Base-by-base conservation (phyloP, 441 rosid genomes). In the Dalechampia spathulata region DNA sequence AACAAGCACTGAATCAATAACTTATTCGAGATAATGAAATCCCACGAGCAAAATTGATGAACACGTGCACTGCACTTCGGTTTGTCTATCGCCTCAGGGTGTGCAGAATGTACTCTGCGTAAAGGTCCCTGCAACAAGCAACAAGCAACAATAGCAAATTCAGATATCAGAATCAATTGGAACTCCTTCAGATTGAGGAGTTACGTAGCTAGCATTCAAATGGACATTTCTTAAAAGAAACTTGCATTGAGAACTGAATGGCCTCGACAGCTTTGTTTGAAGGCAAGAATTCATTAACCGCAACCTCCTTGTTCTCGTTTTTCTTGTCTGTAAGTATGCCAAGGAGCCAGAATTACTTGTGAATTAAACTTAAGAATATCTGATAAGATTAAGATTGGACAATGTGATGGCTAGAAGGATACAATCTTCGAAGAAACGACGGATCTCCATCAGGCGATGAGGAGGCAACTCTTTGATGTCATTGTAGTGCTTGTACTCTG, bases 361-460 rank as follows among this genome's bases (percentile, higher is more conserved):
- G 16, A 55, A 51, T 23, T 28, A 7, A 28, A 27, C 7, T 52
- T 17, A 30, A 36, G 55, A 34, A 27, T 45, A 36, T 10, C 23
- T 23, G 22, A 19, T n/a, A 37, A 30, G 7, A 46, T 16, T 45
- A 45, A 36, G 21, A 23, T 3, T 6, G 13, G 47, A 32, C 21
- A 27, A 14, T 7, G 16, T 28, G 27, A 64, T 51, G 5, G 26
- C 45, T 12, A 21, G 74, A 75, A 62, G 74, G 71, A 71, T 90
- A 88, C 95, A 91, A 52, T 91, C 98, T 84, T 91, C 95, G 55
- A 91, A 91, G 81, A 91, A 91, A 37, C 91, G 89, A 6, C 95
- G 96, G 58, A 91, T 91, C 72, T 91, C 98, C 42, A 76, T 58
- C 55, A 88, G 93, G 57, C 98, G 98, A 69, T 91, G 98, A 60